These are phyloP conservation scores for Cicer bijugum DNA, from an alignment of 306 rosid species.

Conservation along the genomic window DNA sequence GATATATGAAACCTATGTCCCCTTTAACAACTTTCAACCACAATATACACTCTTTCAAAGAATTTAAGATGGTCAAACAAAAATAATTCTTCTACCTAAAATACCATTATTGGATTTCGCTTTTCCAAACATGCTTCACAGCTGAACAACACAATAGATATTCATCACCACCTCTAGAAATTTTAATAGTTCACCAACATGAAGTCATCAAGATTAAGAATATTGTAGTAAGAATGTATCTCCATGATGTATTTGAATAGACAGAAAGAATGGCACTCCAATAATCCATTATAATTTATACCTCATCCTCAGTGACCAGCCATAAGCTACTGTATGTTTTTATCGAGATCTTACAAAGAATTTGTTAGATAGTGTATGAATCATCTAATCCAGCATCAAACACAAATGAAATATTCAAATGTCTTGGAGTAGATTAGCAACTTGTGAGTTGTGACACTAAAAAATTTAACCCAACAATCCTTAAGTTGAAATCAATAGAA, in stretches of 20 bases:
- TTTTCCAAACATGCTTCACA: neutral
- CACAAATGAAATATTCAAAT: neutral
- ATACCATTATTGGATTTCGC: neutral
- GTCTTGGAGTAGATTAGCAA: neutral
- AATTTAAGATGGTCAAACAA: neutral
- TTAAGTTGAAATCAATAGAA: neutral
- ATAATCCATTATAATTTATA: neutral
- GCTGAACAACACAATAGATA: neutral
- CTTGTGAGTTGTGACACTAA: neutral
- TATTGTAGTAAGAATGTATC: neutral
- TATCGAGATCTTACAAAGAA: neutral
- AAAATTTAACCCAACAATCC: neutral
- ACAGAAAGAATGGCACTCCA: constrained; percentile 3
- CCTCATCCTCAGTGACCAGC: neutral
- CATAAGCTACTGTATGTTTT: neutral
- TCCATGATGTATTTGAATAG: neutral
- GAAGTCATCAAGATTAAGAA: neutral
- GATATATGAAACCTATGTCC: neutral
- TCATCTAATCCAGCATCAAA: neutral
- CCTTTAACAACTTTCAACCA: neutral
- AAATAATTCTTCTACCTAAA: neutral
- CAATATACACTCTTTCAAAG: neutral
- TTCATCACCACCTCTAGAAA: neutral
- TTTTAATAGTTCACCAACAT: neutral
- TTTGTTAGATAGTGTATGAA: neutral